These are phyloP conservation scores for Barbarea vulgaris DNA, from an alignment of 345 rosid species.

Conservation along the genomic window DNA sequence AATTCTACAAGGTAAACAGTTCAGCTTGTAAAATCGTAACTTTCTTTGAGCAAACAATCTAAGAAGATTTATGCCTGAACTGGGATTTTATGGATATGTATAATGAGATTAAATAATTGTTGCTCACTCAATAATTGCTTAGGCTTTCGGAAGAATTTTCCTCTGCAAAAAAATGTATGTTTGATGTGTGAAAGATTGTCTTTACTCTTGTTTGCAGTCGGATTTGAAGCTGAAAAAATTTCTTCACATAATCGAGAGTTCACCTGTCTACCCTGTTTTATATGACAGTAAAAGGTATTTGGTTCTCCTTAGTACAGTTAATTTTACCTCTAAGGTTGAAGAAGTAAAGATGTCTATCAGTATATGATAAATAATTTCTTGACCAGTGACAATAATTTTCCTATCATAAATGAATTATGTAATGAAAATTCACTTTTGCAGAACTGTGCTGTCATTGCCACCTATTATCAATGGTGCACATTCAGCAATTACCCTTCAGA, in stretches of 20 bases:
- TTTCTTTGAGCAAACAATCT: not conserved
- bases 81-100: not conserved
- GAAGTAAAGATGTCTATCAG: not conserved
- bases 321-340: slow-evolving; percentile 1
- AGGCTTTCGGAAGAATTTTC: not conserved
- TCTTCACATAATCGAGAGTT: slow-evolving; percentile 85
- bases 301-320: slow-evolving; percentile 13
- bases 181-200: not conserved
- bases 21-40: not conserved
- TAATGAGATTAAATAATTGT: not conserved
- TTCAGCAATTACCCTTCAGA: slow-evolving; percentile 87
- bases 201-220: slow-evolving; percentile 49
- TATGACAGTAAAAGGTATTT: slow-evolving; percentile 73
- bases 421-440: slow-evolving; percentile 43
- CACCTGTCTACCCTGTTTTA: slow-evolving; percentile 80
- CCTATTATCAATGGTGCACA: slow-evolving; percentile 97
- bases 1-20: slow-evolving; percentile 20
- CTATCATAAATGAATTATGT: not conserved
- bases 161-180: not conserved
- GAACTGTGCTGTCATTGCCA: slow-evolving; percentile 87
- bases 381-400: not conserved
- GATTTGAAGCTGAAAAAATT: slow-evolving; percentile 90
- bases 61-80: not conserved
- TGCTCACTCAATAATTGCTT: not conserved
- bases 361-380: not conserved